Percentiles rank a stretch among this genome's conserved stretches.
Conservation (phyloP, 352 stramenopile species). For the Phytophthora sansomeana region DNA sequence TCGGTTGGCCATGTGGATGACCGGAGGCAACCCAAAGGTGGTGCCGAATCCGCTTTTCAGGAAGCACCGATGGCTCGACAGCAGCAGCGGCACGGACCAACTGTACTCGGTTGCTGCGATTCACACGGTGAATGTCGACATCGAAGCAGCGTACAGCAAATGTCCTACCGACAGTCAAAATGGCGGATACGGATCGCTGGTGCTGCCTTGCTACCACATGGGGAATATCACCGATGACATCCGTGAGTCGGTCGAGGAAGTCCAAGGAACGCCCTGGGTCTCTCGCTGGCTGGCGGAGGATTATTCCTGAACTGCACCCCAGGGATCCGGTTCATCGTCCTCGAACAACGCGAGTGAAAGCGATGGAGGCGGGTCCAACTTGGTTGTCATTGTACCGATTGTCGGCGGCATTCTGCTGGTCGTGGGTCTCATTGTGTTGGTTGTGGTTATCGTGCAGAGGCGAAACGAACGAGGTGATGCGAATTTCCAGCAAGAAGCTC, state of each 20-base stretch:
- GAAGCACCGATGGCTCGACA: conserved; percentile 25
- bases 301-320: background rate
- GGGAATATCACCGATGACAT: conserved; percentile 3
- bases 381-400: conserved; percentile 23
- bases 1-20: conserved; percentile 37
- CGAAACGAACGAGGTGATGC: background rate
- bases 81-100: background rate
- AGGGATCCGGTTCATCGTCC: too few species aligned
- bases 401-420: conserved; percentile 19
- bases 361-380: conserved; percentile 8
- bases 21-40: conserved; percentile 25
- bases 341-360: background rate
- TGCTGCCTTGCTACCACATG: conserved; percentile 23
- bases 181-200: conserved; percentile 25
- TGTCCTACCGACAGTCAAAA: conserved; percentile 9
- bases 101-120: conserved; percentile 30
- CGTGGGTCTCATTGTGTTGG: conserved; percentile 11
- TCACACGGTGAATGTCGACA: conserved; percentile 14
- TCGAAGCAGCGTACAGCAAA: conserved; percentile 19
- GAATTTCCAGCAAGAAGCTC: background rate
- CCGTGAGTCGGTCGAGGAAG: conserved; percentile 6
- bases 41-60: conserved; percentile 13
- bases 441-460: background rate
- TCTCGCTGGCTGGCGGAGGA: conserved; percentile 24
- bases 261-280: conserved; percentile 23